Evolutionary conservation across 148 eudicot genomes (phyloP).

Genomic region (Fagopyrum homotropicum): DNA sequence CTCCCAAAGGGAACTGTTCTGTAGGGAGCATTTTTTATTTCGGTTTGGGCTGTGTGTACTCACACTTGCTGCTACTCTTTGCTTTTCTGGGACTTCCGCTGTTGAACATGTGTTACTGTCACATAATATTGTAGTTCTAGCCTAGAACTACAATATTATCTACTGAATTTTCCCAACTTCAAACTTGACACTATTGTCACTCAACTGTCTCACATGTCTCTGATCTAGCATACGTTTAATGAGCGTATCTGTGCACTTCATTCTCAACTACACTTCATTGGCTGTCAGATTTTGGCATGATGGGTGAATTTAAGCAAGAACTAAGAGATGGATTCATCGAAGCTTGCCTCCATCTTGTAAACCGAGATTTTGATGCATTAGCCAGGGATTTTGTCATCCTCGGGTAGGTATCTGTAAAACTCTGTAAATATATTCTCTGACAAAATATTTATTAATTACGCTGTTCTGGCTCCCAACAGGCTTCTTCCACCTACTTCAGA

Average conservation of each 20-base stretch:
- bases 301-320: slow-evolving; percentile 94
- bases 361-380: slow-evolving; percentile 85
- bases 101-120: slow-evolving; percentile 3
- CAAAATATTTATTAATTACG: neutral
- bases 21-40: no score
- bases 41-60: neutral
- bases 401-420: slow-evolving; percentile 46
- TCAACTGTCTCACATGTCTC: neutral
- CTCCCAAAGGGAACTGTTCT: no score
- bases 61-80: neutral
- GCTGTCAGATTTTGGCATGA: slow-evolving; percentile 88
- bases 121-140: neutral
- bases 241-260: neutral
- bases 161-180: neutral
- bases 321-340: slow-evolving; percentile 94
- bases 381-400: slow-evolving; percentile 90
- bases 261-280: neutral
- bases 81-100: neutral
- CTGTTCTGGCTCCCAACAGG: slow-evolving; percentile 35
- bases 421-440: neutral
- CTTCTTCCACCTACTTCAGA: slow-evolving; percentile 89
- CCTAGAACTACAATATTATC: neutral
- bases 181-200: neutral
- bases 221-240: neutral
- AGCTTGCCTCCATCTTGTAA: slow-evolving; percentile 97